Percentiles rank a stretch among this genome's conserved stretches.
Evolutionary conservation across 2,329 filamentous ascomycete genomes (phyloP).

Genomic region (Trichoderma polysporum): DNA sequence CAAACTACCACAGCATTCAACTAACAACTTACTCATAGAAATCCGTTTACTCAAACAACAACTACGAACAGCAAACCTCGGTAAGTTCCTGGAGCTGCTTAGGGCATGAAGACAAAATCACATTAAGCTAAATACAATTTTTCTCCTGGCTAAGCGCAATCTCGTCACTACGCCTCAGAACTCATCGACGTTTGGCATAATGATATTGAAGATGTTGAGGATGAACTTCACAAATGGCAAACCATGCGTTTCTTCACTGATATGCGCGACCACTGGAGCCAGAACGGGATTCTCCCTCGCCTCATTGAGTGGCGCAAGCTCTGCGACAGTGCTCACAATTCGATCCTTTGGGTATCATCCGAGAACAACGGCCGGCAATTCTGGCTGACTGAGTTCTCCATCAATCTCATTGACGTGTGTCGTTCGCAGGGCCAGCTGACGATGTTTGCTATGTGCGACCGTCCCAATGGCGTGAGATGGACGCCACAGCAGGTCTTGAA

Average conservation of each 20-base stretch:
- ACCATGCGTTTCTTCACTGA: neutral
- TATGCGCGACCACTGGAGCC: neutral
- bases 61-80: neutral
- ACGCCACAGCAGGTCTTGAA: neutral
- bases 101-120: neutral
- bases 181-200: neutral
- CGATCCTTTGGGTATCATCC: neutral
- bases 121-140: neutral
- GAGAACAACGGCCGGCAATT: neutral
- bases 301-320: neutral
- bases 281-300: neutral
- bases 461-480: neutral
- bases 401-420: neutral
- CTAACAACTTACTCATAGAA: neutral
- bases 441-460: neutral
- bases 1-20: neutral
- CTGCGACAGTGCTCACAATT: neutral
- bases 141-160: neutral
- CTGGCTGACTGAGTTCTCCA: neutral
- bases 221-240: neutral
- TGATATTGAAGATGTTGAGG: neutral
- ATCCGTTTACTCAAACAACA: neutral
- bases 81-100: neutral
- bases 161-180: neutral
- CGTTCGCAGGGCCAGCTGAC: neutral